Base-by-base conservation (phyloP, 371 early-diverging fungal species). In the Saksenaea oblongispora region DNA sequence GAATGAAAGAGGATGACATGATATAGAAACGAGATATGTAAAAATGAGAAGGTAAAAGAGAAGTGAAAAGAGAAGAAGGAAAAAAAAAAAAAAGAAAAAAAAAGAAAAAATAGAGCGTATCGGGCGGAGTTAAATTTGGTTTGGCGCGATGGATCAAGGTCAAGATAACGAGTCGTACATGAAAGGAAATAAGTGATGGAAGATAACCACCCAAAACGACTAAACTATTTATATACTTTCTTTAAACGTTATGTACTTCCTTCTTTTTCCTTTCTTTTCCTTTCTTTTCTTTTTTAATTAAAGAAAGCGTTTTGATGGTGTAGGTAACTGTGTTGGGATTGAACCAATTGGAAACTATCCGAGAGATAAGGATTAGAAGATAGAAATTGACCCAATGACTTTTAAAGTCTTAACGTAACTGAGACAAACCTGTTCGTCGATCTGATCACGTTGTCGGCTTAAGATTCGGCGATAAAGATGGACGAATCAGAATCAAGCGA, bases 51-150 rank as follows among this genome's bases (percentile, higher is more conserved):
- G 34, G n/a, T 15, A 34, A 35, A 56, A 39, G 27, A 41, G 22
- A 7, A 28, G 22, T 26, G n/a, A 10, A 39, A n/a, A 17, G 54
- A 11, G 26, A 8, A 53, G 24, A 8, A 35, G 22, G 26, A 55
- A 14, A 55, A 59, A 59, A 54, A 28, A 31, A 59, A 59, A 42
- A 34, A 42, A 26, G 17, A 24, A 36, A 53, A 35, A 22, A 44
- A 35, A 56, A 47, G 5, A 14, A 53, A 64, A 53, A 56, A 39
- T 56, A 56, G 28, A 56, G 34, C 42, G 57, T 34, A 34, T 56
- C n/a, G n/a, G 8, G 57, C 57, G 37, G 34, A 34, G 34, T 47
- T n/a, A 47, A 10, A 18, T 22, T 47, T 17, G 11, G 10, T n/a
- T 13, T 47, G 51, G 10, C 17, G 51, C 51, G 51, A 47, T 47